These are phyloP conservation scores for Kwoniella europaea DNA, from an alignment of 768 basidiomycete species.

Conservation along the genomic window DNA sequence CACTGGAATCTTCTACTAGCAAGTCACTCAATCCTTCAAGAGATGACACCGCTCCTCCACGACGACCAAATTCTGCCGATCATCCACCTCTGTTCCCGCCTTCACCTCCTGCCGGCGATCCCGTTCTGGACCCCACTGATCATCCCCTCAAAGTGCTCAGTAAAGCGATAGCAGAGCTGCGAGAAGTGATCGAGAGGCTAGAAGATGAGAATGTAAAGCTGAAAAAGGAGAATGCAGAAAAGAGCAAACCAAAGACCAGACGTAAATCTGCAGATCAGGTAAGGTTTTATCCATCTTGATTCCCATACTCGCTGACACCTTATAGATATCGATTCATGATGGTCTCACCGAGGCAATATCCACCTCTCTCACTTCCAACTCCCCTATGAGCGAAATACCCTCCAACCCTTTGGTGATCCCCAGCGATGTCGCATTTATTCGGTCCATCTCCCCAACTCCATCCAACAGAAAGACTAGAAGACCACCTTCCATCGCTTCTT, in stretches of 20 bases:
- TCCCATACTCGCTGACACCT: background rate
- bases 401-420: background rate
- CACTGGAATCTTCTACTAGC: background rate
- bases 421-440: background rate
- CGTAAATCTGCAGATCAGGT: slow-evolving; percentile 27
- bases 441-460: slow-evolving; percentile 27
- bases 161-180: slow-evolving; percentile 38
- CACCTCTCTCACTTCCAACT: slow-evolving; percentile 41
- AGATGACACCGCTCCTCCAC: background rate
- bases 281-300: background rate
- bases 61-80: slow-evolving; percentile 1
- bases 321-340: slow-evolving; percentile 46
- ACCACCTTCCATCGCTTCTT: slow-evolving; percentile 32
- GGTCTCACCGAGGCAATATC: slow-evolving; percentile 53
- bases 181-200: slow-evolving; percentile 34
- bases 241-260: background rate
- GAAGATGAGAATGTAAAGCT: slow-evolving; percentile 43
- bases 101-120: slow-evolving; percentile 33
- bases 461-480: slow-evolving; percentile 19
- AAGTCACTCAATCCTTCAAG: background rate
- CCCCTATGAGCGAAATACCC: slow-evolving; percentile 18
- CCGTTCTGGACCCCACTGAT: slow-evolving; percentile 13
- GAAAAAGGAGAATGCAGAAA: slow-evolving; percentile 20
- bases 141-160: slow-evolving; percentile 45
- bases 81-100: slow-evolving; percentile 45